Conservation (phyloP, 192 early-diverging fungal species). For the Coemansia sp. region DNA sequence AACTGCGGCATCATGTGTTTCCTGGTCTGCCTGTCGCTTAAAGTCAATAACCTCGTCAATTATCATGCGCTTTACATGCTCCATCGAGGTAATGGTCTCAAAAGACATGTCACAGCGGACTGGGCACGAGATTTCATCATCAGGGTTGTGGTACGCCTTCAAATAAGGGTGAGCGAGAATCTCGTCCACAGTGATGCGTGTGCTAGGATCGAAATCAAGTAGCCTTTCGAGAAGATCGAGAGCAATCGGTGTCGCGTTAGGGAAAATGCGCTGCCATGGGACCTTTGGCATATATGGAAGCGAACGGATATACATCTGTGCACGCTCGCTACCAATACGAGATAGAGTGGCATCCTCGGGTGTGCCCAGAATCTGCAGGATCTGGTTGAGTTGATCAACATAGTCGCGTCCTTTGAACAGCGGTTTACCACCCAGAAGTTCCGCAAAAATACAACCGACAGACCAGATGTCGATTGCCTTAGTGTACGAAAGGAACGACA, state of each 20-base stretch:
- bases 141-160: slow-evolving; percentile 86
- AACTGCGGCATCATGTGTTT: slow-evolving; percentile 41
- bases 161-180: slow-evolving; percentile 92
- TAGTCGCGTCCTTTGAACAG: slow-evolving; percentile 96
- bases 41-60: slow-evolving; percentile 78
- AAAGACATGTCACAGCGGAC: slow-evolving; percentile 48
- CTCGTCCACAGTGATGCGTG: slow-evolving; percentile 90
- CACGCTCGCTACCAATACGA: slow-evolving; percentile 89
- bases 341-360: slow-evolving; percentile 87
- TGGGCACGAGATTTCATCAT: slow-evolving; percentile 65
- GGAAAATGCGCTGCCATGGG: slow-evolving; percentile 84
- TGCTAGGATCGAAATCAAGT: slow-evolving; percentile 89
- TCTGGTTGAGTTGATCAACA: slow-evolving; percentile 99
- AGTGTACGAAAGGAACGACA: slow-evolving; percentile 96
- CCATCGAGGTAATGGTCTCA: slow-evolving; percentile 39
- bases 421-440: slow-evolving; percentile 88
- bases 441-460: slow-evolving; percentile 98
- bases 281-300: slow-evolving; percentile 87
- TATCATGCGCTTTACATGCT: slow-evolving; percentile 63
- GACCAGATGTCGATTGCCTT: slow-evolving; percentile 99
- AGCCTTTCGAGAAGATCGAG: slow-evolving; percentile 86
- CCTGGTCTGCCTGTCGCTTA: slow-evolving; percentile 58
- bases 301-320: slow-evolving; percentile 92
- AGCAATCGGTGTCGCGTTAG: slow-evolving; percentile 73
- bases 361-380: slow-evolving; percentile 90